Base-by-base conservation (phyloP, 495 filamentous ascomycete genomes). In the Pyronema domesticum region DNA sequence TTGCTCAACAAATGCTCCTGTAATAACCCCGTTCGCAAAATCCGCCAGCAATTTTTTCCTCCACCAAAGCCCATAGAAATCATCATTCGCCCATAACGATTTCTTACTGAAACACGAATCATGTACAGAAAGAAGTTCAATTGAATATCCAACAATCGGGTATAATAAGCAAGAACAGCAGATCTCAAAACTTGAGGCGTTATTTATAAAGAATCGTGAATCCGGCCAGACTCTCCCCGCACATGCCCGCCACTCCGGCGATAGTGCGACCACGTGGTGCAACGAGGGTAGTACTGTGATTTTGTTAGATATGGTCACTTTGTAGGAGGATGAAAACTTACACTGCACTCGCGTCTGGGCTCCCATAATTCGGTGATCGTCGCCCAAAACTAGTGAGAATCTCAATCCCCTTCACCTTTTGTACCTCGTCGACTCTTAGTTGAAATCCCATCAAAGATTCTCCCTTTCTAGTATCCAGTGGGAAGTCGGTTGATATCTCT, bases 401-500 rank as follows among this genome's bases (percentile, higher is more conserved):
- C 64, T 95, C 86, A 51, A 98, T 78, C 11, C 79, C 91, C 67
- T 95, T 88, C 57, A 95, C 83, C 83, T 86, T 10, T 19, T 19
- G 14, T 19, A n/a, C 91, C 37, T 77, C 68, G 9, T 86, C 86
- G 42, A 85, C 78, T 57, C 88, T 74, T 51, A 95, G 71, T 60
- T 82, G 80, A 67, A 98, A 98, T 10, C 91, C 91, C 51, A 86
- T 76, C 10, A 98, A 69, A 54, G 83, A 81, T 68, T 98, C 91
- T 40, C 89, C 89, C 55, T 80, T 76, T 54, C 86, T 78, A 10
- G 83, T 82, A 68, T 98, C 89, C 79, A 62, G 36, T 45, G 48
- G 53, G 48, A 57, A 57, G 58, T 65, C 57, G 54, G 67, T 42
- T 42, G 39, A 17, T 17, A 7, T 42, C 39, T 42, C 39, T 19